Percentiles rank a stretch among this genome's conserved stretches.
Evolutionary conservation across 371 early-diverging fungal genomes (phyloP).

Genomic region (Dinochytrium kinnereticum): DNA sequence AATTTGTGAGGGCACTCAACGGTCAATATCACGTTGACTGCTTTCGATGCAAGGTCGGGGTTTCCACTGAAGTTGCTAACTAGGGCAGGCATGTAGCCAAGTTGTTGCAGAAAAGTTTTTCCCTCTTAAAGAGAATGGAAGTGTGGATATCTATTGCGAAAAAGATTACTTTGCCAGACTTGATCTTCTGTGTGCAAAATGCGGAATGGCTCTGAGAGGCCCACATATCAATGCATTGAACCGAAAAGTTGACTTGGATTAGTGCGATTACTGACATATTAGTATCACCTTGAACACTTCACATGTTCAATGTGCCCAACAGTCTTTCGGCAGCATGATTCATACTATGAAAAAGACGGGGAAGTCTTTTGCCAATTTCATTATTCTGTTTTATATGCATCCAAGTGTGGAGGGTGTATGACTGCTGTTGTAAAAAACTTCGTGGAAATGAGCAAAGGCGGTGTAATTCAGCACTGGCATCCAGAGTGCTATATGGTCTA

Average conservation of each 20-base stretch:
- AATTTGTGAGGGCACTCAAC: slow-evolving; percentile 89
- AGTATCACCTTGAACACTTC: slow-evolving; percentile 96
- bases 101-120: slow-evolving; percentile 91
- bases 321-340: slow-evolving; percentile 92
- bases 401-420: slow-evolving; percentile 92
- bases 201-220: slow-evolving; percentile 86
- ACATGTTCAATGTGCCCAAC: slow-evolving; percentile 91
- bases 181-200: slow-evolving; percentile 84
- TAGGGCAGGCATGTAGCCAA: slow-evolving; percentile 78
- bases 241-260: slow-evolving; percentile 52
- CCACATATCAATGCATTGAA: slow-evolving; percentile 91
- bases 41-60: slow-evolving; percentile 87
- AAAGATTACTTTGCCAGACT: slow-evolving; percentile 87
- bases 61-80: background rate
- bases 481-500: slow-evolving; percentile 99
- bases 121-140: slow-evolving; percentile 70
- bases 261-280: background rate
- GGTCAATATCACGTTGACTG: slow-evolving; percentile 91
- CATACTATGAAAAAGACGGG: slow-evolving; percentile 89
- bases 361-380: slow-evolving; percentile 88
- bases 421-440: slow-evolving; percentile 92
- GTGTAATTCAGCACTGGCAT: slow-evolving; percentile 81
- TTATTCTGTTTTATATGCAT: slow-evolving; percentile 81
- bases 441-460: slow-evolving; percentile 80
- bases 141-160: slow-evolving; percentile 75